Percentiles rank a stretch among this genome's conserved stretches.
phyloP scores from a whole-genome alignment of 306 rosid species.

The Vicia sativa region DNA sequence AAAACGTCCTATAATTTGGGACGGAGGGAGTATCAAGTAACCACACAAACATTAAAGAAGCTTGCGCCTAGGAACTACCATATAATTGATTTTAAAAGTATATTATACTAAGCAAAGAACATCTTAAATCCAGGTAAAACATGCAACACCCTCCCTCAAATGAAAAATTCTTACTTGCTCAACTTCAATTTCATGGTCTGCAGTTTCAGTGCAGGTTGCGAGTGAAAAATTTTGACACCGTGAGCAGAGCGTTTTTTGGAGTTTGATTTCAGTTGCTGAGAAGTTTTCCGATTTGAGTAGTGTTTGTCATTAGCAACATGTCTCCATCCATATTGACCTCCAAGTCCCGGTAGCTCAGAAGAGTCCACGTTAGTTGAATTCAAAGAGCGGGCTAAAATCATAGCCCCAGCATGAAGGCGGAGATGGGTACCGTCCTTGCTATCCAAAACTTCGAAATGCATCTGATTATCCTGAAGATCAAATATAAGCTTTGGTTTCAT shows the following conservation, averaged over 20 bases:
- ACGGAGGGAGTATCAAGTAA: constrained; percentile 20
- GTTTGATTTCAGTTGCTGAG: constrained; percentile 91
- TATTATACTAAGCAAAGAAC: constrained; percentile 3
- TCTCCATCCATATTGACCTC: constrained; percentile 91
- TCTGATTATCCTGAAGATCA: constrained; percentile 95
- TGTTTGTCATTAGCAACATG: constrained; percentile 84
- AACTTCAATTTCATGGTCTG: constrained; percentile 93
- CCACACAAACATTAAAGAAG: constrained; percentile 35
- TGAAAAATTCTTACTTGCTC: constrained; percentile 75
- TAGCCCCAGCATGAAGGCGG: constrained; percentile 88
- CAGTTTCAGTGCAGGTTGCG: constrained; percentile 87
- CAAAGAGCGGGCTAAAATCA: constrained; percentile 64
- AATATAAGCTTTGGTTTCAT: constrained; percentile 80
- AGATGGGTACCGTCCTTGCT: constrained; percentile 64
- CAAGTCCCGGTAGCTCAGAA: constrained; percentile 71
- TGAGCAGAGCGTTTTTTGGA: constrained; percentile 87
- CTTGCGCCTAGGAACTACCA: not conserved
- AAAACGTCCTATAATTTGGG: no score
- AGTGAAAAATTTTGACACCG: constrained; percentile 89
- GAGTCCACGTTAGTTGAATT: constrained; percentile 59
- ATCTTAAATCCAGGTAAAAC: constrained; percentile 1
- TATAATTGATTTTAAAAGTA: constrained; percentile 8
- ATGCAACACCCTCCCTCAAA: not conserved
- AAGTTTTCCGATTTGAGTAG: constrained; percentile 84
- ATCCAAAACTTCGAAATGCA: constrained; percentile 92